Percentiles rank a stretch among this genome's conserved stretches.
Evolutionary conservation across 2,329 filamentous ascomycete species (phyloP).

Genomic region (Cordyceps cateniannulata): DNA sequence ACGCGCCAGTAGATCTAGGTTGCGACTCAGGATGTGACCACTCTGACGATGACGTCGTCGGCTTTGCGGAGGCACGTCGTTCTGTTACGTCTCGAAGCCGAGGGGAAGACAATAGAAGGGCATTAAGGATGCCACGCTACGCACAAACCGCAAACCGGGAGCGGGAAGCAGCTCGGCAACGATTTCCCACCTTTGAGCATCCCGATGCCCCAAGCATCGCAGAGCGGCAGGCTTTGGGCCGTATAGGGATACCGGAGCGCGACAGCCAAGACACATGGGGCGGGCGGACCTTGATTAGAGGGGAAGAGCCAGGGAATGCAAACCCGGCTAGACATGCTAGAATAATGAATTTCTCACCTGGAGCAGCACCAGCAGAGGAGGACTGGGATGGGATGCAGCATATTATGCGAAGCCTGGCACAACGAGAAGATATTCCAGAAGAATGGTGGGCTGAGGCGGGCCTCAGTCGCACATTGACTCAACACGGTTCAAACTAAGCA

Average conservation of each 20-base stretch:
- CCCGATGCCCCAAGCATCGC: background rate
- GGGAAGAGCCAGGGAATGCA: constrained; percentile 21
- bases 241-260: background rate
- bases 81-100: constrained; percentile 15
- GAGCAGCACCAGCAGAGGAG: constrained; percentile 27
- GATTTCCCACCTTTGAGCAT: background rate
- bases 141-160: background rate
- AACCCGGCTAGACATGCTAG: constrained; percentile 14
- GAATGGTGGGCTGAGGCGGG: constrained; percentile 74
- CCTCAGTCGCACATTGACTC: constrained; percentile 50
- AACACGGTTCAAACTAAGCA: constrained; percentile 19
- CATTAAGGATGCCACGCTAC: background rate
- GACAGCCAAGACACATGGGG: constrained; percentile 19
- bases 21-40: constrained; percentile 50
- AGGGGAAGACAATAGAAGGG: background rate
- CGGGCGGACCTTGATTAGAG: constrained; percentile 20
- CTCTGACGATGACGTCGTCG: constrained; percentile 48
- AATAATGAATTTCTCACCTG: constrained; percentile 20
- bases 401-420: constrained; percentile 64
- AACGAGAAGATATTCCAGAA: constrained; percentile 70
- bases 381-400: constrained; percentile 58
- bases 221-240: background rate
- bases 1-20: constrained; percentile 31
- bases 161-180: background rate
- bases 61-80: constrained; percentile 28